Evolutionary conservation across 106 monocot species (phyloP).

Genomic region (Dendrobium officinale): DNA sequence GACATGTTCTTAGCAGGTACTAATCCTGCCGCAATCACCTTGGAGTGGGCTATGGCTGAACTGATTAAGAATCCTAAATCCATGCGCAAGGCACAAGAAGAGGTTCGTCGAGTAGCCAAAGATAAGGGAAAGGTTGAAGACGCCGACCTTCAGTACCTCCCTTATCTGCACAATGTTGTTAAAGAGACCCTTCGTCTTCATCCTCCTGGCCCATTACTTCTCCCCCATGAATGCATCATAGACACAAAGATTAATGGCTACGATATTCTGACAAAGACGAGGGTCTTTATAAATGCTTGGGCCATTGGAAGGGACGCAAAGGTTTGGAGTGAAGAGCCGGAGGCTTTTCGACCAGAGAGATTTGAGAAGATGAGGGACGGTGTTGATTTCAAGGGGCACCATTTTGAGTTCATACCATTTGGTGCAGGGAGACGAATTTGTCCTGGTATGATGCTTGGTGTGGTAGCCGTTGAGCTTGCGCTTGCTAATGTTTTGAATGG

Average conservation of each 20-base stretch:
- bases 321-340: conserved; percentile 1
- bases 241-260: conserved; percentile 57
- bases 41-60: conserved; percentile 86
- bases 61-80: conserved; percentile 48
- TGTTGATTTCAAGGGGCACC: background rate
- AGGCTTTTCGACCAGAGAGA: conserved; percentile 6
- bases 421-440: conserved; percentile 1
- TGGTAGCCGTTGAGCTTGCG: background rate
- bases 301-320: conserved; percentile 3
- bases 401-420: background rate
- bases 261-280: conserved; percentile 20
- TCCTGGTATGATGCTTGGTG: background rate
- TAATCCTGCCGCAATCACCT: conserved; percentile 69
- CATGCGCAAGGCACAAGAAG: conserved; percentile 38
- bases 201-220: conserved; percentile 73
- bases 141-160: conserved; percentile 59
- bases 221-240: conserved; percentile 48
- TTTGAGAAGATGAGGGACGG: background rate
- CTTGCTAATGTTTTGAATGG: background rate
- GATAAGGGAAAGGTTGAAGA: conserved; percentile 52
- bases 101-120: conserved; percentile 44
- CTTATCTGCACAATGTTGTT: conserved; percentile 47
- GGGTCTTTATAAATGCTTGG: conserved; percentile 11
- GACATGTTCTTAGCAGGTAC: conserved; percentile 87
- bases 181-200: conserved; percentile 90